A percentile compares a stretch with the other conserved stretches of the same genome.
These are phyloP conservation scores for Ophiognomonia clavigignenti-juglandacearum DNA, from an alignment of 2,329 filamentous ascomycete species.

Conservation along the genomic window DNA sequence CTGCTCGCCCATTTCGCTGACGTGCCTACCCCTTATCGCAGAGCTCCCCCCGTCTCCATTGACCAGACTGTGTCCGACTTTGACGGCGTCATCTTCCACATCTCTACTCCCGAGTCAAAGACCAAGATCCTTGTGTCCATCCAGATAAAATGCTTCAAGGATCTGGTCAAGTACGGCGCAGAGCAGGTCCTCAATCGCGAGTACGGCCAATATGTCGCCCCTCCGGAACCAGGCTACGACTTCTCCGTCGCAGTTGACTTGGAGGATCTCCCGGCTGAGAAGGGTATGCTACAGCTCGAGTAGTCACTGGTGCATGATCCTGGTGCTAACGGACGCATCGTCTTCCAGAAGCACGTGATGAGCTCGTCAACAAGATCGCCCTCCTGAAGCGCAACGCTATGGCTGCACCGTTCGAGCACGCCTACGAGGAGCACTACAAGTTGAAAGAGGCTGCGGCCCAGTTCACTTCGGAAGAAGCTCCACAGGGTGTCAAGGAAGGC, in stretches of 20 bases:
- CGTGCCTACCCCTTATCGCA: conserved; percentile 33
- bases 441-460: conserved; percentile 84
- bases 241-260: conserved; percentile 91
- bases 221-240: conserved; percentile 87
- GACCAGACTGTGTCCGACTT: conserved; percentile 99
- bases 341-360: conserved; percentile 69
- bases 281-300: conserved; percentile 46
- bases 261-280: conserved; percentile 75
- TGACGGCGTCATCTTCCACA: conserved; percentile 97
- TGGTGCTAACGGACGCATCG: background rate
- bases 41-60: conserved; percentile 79
- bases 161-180: conserved; percentile 90
- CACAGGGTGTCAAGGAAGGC: conserved; percentile 83
- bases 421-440: conserved; percentile 86
- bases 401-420: conserved; percentile 96
- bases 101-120: conserved; percentile 92
- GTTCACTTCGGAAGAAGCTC: conserved; percentile 90
- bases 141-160: conserved; percentile 88
- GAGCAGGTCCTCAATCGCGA: conserved; percentile 87
- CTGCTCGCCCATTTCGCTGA: conserved; percentile 12
- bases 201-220: conserved; percentile 87
- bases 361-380: conserved; percentile 80
- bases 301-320: background rate
- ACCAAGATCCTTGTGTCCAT: conserved; percentile 93
- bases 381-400: conserved; percentile 97